Evolutionary conservation across 2,329 filamentous ascomycete species (phyloP), one percentile per base, ranked within the genome.

Genomic region (Penicillium sp.): DNA sequence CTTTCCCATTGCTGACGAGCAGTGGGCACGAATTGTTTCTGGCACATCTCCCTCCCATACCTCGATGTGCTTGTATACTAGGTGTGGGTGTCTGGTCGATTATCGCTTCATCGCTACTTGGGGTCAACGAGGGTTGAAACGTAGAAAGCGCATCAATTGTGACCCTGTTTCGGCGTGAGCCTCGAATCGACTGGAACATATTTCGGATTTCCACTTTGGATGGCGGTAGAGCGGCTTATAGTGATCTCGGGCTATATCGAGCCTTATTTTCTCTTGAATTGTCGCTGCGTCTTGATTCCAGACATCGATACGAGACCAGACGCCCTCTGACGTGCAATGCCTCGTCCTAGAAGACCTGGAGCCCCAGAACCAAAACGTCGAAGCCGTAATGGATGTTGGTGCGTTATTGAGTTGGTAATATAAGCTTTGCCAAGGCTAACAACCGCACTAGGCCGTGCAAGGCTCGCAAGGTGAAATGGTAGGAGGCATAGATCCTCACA

Each of bases 381-480:
- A 65, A 87, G 84, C 62, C 81, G 86, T 43, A 87, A 84, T 64
- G 86, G 86, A 44, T 89, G 86, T 70, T 88, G 85, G 85, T 86
- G 73, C 73, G 77, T 63, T 36, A 4, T 64, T 16, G 41, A 47
- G 38, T 16, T 19, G 3, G 11, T 3, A 23, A n/a, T 19, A 9
- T n/a, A 26, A 27, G 11, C 13, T 19, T 50, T 30, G 11, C 32
- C 23, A 35, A 35, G 14, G 40, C 36, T 51, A 43, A 59, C 36
- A 26, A 26, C 6, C 51, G 26, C 10, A 16, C 5, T 57, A 90
- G 88, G 87, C 88, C 87, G 11, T 92, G 89, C 76, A 92, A 92
- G 76, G 82, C 82, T 59, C 82, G 88, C 57, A 93, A 89, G 71
- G 83, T 89, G 59, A 92, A 92, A 78, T 93, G 89, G 80, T 81